Evolutionary conservation across 202 grass and related monocot species (phyloP), one percentile per base, ranked within the genome.

Genomic region (Dendrocalamus latiflorus): DNA sequence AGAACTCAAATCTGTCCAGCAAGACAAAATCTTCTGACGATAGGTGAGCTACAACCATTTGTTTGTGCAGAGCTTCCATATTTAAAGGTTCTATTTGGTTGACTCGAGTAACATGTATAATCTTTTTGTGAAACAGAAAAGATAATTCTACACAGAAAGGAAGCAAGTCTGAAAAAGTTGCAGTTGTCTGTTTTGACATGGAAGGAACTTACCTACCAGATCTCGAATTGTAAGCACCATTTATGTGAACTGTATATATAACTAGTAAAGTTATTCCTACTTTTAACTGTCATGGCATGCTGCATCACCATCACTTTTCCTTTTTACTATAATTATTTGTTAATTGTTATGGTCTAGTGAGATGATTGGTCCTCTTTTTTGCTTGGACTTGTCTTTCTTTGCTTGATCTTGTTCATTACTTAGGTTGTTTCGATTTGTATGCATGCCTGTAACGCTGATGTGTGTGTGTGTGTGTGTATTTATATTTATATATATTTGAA

Each of bases 181-280:
- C 85, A 48, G 77, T 95, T 68, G 62, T 80, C 83, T 98, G 92
- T 82, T 95, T 91, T 87, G 91, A 85, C 37, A 93, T 95, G 93
- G 90, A 98, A 79, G 95, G 95, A 81, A 90, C 77, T 68, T 98
- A 93, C 47, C 44, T 95, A 82, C 95, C 85, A 43, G 93, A 91
- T 57, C 95, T 93, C 38, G 90, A 98, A 81, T 67, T 98, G 95
- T 98, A 91, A 90, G 95, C 77, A 76, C 25, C 45, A 74, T 50
- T 69, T 81, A 34, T 72, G 45, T 73, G 44, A 72, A 72, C 64
- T 71, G 2, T 63, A 42, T 65, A 72, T 70, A 63, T 58, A 68
- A n/a, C 51, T 13, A 66, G 24, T 58, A 10, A 48, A 57, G 10
- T 66, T 80, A 65, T 54, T 54, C 13, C 20, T 58, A 75, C 65